Conservation (phyloP, 2,329 filamentous ascomycete genomes). For the Trichoderma pleuroti region DNA sequence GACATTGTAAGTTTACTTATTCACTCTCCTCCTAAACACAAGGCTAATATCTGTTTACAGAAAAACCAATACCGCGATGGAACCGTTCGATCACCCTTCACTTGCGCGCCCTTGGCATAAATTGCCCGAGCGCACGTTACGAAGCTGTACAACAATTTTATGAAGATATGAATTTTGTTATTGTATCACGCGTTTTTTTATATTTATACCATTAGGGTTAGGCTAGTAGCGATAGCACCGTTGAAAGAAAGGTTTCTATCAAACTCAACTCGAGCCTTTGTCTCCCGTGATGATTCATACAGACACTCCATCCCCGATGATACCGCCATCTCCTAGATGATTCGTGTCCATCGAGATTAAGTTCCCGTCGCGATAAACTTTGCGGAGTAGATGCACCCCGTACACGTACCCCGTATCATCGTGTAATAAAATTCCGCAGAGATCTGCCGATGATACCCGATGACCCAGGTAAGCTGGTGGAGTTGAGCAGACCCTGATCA, state of each 20-base stretch:
- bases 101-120: conserved; percentile 18
- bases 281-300: neutral
- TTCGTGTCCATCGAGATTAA: neutral
- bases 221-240: neutral
- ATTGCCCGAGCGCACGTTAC: neutral
- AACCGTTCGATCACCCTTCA: conserved; percentile 19
- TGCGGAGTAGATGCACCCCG: neutral
- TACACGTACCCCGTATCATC: neutral
- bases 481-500: neutral
- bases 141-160: neutral
- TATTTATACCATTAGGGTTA: neutral
- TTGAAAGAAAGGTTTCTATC: neutral
- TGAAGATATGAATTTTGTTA: conserved; percentile 9
- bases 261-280: neutral
- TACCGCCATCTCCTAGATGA: neutral
- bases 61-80: conserved; percentile 17
- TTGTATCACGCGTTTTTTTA: neutral
- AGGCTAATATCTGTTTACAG: conserved; percentile 16
- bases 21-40: neutral
- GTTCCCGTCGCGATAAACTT: neutral
- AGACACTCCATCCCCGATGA: neutral
- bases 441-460: neutral
- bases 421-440: neutral
- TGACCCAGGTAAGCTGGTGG: neutral
- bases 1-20: conserved; percentile 27